Conservation (phyloP, 2,329 filamentous ascomycete genomes). For the Colletotrichum aenigma region DNA sequence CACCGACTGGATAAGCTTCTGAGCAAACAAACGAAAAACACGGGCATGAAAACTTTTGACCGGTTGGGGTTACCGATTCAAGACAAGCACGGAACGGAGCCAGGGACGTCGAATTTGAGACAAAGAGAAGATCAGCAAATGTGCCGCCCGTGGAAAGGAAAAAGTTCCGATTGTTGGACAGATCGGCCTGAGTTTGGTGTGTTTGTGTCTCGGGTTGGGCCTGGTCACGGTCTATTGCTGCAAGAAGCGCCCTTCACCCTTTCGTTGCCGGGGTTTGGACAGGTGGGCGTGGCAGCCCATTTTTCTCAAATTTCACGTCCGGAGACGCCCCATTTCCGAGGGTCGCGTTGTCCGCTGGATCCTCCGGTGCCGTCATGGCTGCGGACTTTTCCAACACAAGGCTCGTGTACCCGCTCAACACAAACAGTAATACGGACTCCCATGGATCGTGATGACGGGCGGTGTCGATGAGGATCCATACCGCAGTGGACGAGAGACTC, state of each 20-base stretch:
- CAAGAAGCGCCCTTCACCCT: background rate
- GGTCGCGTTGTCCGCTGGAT: background rate
- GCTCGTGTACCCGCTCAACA: background rate
- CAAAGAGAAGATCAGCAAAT: conserved; percentile 12
- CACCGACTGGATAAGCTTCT: background rate
- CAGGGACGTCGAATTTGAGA: conserved; percentile 3
- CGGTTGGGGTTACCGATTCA: background rate
- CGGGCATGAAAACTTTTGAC: background rate
- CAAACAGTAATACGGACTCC: background rate
- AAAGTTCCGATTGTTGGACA: background rate
- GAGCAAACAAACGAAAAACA: background rate
- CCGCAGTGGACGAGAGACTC: background rate
- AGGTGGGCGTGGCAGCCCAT: background rate
- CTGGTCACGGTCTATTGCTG: background rate
- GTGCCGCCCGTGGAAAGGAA: background rate
- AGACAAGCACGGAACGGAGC: background rate
- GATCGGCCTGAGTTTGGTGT: background rate
- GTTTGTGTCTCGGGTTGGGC: background rate
- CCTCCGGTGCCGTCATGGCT: conserved; percentile 2
- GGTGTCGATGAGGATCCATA: background rate
- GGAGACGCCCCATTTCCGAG: background rate
- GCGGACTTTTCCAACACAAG: background rate
- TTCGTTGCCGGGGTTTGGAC: background rate
- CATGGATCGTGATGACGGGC: background rate
- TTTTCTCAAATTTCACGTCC: background rate